A percentile compares a stretch with the other conserved stretches of the same genome.
These are phyloP conservation scores for Globisporangium yorkense DNA, from an alignment of 352 stramenopile species.

Conservation along the genomic window DNA sequence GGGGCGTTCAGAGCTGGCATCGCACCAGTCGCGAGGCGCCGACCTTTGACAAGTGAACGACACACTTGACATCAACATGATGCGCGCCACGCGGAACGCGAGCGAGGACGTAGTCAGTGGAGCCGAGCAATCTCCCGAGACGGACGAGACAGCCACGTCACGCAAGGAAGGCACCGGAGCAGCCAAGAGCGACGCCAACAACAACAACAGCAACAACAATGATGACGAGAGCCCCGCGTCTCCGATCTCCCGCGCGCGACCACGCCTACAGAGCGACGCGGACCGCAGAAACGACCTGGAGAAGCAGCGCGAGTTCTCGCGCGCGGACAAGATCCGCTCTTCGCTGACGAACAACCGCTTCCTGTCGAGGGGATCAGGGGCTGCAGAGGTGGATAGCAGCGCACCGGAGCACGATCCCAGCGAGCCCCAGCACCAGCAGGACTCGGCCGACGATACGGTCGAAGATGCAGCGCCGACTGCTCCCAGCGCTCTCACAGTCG, in stretches of 20 bases:
- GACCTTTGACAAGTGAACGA: background rate
- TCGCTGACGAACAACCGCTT: conserved; percentile 50
- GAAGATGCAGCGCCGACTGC: background rate
- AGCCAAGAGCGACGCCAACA: background rate
- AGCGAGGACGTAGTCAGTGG: background rate
- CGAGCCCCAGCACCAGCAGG: background rate
- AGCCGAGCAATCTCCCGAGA: background rate
- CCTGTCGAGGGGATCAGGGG: conserved; percentile 8
- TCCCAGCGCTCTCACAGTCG: conserved; percentile 10
- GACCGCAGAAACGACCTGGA: conserved; percentile 30
- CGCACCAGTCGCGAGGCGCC: background rate
- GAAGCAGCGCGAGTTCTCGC: conserved; percentile 22
- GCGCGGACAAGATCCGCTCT: conserved; percentile 15
- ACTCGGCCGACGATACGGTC: conserved; percentile 1
- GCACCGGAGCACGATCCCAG: conserved; percentile 1
- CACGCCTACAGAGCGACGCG: conserved; percentile 27
- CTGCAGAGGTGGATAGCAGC: background rate
- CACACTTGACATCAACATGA: background rate
- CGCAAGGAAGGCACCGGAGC: background rate
- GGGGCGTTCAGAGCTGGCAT: conserved; percentile 21
- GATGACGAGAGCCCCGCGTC: background rate
- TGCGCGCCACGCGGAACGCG: background rate
- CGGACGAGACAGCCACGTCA: background rate
- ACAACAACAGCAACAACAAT: background rate
- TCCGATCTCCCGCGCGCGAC: background rate